Percentiles rank a stretch among this genome's conserved stretches.
Evolutionary conservation across 169 alveolate genomes (phyloP).

Genomic region (Cryptosporidium muris): DNA sequence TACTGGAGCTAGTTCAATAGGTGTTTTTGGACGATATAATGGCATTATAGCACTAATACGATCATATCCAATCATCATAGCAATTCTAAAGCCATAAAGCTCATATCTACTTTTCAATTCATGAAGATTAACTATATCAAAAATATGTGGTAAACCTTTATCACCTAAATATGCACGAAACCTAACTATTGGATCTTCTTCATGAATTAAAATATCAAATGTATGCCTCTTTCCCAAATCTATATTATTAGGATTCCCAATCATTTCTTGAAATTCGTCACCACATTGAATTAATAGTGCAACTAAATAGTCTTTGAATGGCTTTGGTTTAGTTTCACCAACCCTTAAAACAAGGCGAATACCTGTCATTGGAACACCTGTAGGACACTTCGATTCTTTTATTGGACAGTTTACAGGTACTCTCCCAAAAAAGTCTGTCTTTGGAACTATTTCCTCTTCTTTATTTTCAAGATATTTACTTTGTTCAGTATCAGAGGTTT

Average conservation of each 20-base stretch:
- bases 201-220: slow-evolving; percentile 57
- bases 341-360: slow-evolving; percentile 39
- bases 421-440: slow-evolving; percentile 58
- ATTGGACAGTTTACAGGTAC: slow-evolving; percentile 56
- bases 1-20: slow-evolving; percentile 47
- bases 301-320: slow-evolving; percentile 39
- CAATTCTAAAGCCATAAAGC: slow-evolving; percentile 59
- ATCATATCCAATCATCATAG: slow-evolving; percentile 67
- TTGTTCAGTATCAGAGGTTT: neutral
- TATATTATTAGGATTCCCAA: slow-evolving; percentile 51
- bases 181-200: slow-evolving; percentile 64
- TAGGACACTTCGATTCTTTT: slow-evolving; percentile 60
- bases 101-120: slow-evolving; percentile 54
- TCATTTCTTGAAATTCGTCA: slow-evolving; percentile 48
- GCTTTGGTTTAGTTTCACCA: slow-evolving; percentile 56
- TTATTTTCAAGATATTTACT: neutral
- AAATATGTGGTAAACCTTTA: slow-evolving; percentile 53
- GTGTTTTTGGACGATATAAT: slow-evolving; percentile 36
- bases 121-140: slow-evolving; percentile 36
- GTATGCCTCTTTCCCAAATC: slow-evolving; percentile 35
- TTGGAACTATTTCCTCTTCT: slow-evolving; percentile 39
- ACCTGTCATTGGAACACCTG: slow-evolving; percentile 62
- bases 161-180: slow-evolving; percentile 57
- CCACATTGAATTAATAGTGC: slow-evolving; percentile 54
- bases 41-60: slow-evolving; percentile 61